Conservation (phyloP, 306 rosid species). For the Pyrus communis region DNA sequence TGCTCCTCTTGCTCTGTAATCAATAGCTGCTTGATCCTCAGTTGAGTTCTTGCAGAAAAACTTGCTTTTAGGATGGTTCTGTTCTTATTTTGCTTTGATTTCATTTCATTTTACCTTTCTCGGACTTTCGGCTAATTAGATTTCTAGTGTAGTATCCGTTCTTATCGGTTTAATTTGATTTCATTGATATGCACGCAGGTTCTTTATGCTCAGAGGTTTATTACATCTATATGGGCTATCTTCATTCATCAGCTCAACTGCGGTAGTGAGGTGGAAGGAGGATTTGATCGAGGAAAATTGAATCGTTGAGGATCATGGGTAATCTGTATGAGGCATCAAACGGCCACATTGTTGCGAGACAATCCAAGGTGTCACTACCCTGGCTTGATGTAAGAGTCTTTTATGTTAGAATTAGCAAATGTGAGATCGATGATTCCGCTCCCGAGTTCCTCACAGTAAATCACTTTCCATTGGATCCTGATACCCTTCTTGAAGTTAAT, state of each 20-base stretch:
- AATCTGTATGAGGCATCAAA: conserved; percentile 34
- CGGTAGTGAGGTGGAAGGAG: conserved; percentile 11
- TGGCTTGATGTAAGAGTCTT: conserved; percentile 76
- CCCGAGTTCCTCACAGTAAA: conserved; percentile 59
- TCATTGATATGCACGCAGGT: conserved; percentile 27
- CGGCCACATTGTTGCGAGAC: conserved; percentile 42
- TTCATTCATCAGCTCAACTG: conserved; percentile 17
- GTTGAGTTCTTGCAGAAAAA: not conserved
- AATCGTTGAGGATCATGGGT: conserved; percentile 36
- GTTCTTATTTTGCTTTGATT: too few relatives aligned
- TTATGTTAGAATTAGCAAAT: conserved; percentile 66
- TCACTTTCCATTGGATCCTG: conserved; percentile 60
- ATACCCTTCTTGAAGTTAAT: conserved; percentile 69
- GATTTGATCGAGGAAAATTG: conserved; percentile 17
- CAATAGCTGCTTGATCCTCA: too few relatives aligned
- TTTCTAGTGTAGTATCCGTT: too few relatives aligned
- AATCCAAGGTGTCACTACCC: conserved; percentile 50
- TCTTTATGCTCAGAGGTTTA: conserved; percentile 11
- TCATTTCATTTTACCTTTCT: too few relatives aligned
- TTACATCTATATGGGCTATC: conserved; percentile 19
- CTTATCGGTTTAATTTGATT: conserved; percentile 3
- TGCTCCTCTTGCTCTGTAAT: not conserved
- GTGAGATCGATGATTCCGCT: conserved; percentile 56
- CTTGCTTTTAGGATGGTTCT: not conserved
- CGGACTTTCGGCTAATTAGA: too few relatives aligned